Conservation (phyloP, 768 basidiomycete species). For the Goffeauzyma gilvescens region DNA sequence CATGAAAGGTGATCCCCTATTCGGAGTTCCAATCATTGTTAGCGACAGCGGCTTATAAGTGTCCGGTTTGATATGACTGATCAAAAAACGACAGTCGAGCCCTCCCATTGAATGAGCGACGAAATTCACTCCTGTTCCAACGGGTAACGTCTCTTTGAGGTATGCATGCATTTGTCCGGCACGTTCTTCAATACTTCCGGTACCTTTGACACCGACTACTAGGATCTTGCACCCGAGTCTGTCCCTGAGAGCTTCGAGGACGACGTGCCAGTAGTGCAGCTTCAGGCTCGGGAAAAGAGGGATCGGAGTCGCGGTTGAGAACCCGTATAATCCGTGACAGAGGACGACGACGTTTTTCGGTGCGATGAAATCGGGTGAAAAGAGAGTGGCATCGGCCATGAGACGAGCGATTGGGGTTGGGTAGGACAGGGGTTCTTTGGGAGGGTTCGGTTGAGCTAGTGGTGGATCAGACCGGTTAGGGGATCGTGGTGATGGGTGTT, state of each 20-base stretch:
- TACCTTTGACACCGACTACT: slow-evolving; percentile 81
- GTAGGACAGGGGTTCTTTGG: slow-evolving; percentile 14
- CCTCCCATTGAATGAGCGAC: slow-evolving; percentile 98
- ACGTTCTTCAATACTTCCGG: slow-evolving; percentile 69
- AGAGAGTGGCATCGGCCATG: slow-evolving; percentile 56
- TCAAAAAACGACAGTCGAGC: slow-evolving; percentile 79
- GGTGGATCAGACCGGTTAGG: background rate
- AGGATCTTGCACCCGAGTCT: slow-evolving; percentile 84
- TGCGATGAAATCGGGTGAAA: slow-evolving; percentile 56
- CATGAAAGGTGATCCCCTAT: slow-evolving; percentile 95
- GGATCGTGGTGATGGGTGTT: background rate
- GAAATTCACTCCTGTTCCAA: slow-evolving; percentile 69
- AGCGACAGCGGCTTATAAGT: slow-evolving; percentile 73
- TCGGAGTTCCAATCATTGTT: slow-evolving; percentile 78
- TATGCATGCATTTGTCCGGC: slow-evolving; percentile 56
- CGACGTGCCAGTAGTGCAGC: slow-evolving; percentile 85
- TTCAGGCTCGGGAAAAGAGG: slow-evolving; percentile 60
- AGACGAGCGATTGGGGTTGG: slow-evolving; percentile 34
- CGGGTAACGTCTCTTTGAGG: slow-evolving; percentile 43
- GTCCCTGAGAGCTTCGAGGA: slow-evolving; percentile 57
- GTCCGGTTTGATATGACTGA: slow-evolving; percentile 60
- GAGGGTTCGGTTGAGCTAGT: slow-evolving; percentile 1
- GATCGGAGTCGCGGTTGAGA: slow-evolving; percentile 66
- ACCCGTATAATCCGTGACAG: slow-evolving; percentile 94
- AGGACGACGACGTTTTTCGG: slow-evolving; percentile 69